Base-by-base conservation (phyloP, 148 eudicot species). In the Rheum nobile region DNA sequence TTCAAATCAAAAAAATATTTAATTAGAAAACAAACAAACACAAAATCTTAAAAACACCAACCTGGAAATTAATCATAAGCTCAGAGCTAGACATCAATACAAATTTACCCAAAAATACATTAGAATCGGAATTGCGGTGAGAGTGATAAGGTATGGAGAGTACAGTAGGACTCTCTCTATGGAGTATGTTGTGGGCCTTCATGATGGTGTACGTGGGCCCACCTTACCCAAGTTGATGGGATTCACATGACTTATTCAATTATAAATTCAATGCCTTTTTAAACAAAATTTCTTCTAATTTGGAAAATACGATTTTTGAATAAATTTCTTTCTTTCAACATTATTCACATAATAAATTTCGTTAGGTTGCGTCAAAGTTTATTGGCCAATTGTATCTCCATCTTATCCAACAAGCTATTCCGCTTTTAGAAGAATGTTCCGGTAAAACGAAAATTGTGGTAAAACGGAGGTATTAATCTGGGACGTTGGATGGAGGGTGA, bases 181-280 rank as follows among this genome's bases (percentile, higher is more conserved):
- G 13, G 24, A 57, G 32, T 57, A 57, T 57, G 67, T 26, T 57
- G 67, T 57, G 67, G 67, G 67, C 67, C 67, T 4, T 22, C 8
- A 0, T 57, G 17, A 28, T 57, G 34, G 67, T 57, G 6, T 26
- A 28, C 8, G 67, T 10, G 34, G 67, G 67, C 67, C 67, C 67
- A 57, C 67, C 67, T 10, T 57, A 57, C 34, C 67, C 67, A 57
- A 57, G 67, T 57, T 57, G 67, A 57, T 57, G 34, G 61, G 67
- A 57, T 57, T 57, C 67, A 57, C 67, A 57, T 57, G 67, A 57
- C 16, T 57, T 28, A 6, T 57, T 11, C 67, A 10, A 11, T 10
- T 17, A 48, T 50, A 22, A 6, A 50, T 50, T 50, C 19, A 50
- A 50, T 50, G 55, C 24, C 9, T 50, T 50, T n/a, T 50, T 50